Evolutionary conservation across 768 basidiomycete genomes (phyloP).

Genomic region (Pisolithus marmoratus): DNA sequence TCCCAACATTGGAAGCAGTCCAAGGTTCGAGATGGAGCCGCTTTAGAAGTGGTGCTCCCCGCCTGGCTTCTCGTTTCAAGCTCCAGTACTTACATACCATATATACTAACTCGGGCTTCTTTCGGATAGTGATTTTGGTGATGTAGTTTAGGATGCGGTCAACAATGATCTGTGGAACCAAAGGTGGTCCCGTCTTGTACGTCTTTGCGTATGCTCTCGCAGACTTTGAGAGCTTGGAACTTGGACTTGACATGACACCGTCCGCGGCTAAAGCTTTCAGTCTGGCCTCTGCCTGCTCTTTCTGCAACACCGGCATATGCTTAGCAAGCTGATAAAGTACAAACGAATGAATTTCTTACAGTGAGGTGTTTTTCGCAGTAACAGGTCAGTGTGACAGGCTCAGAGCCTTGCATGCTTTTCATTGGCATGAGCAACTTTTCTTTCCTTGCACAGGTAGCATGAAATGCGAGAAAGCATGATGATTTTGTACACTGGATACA

Average conservation of each 20-base stretch:
- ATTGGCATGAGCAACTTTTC: constrained; percentile 81
- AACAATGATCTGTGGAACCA: constrained; percentile 84
- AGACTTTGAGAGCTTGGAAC: constrained; percentile 57
- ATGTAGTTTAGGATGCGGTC: constrained; percentile 75
- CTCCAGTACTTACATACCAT: constrained; percentile 93
- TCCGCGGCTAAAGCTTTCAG: constrained; percentile 46
- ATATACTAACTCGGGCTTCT: constrained; percentile 71
- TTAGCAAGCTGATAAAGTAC: background rate
- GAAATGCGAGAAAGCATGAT: constrained; percentile 90
- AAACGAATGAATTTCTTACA: constrained; percentile 38
- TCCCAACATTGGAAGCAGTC: constrained; percentile 70
- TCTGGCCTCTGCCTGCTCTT: constrained; percentile 63
- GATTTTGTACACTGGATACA: constrained; percentile 94
- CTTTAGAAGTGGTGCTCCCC: constrained; percentile 92
- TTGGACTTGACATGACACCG: constrained; percentile 35
- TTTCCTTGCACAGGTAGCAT: constrained; percentile 88
- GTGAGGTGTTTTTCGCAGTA: constrained; percentile 91
- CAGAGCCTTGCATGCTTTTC: constrained; percentile 74
- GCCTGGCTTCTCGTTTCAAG: constrained; percentile 85
- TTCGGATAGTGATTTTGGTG: constrained; percentile 59
- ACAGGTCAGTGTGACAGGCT: constrained; percentile 66
- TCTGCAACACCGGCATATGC: constrained; percentile 31
- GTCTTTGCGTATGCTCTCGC: constrained; percentile 89
- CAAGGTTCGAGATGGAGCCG: constrained; percentile 94
- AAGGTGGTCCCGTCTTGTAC: constrained; percentile 88